These are phyloP conservation scores for Umbilicaria muhlenbergii DNA, from an alignment of 495 filamentous ascomycete species.

Conservation along the genomic window DNA sequence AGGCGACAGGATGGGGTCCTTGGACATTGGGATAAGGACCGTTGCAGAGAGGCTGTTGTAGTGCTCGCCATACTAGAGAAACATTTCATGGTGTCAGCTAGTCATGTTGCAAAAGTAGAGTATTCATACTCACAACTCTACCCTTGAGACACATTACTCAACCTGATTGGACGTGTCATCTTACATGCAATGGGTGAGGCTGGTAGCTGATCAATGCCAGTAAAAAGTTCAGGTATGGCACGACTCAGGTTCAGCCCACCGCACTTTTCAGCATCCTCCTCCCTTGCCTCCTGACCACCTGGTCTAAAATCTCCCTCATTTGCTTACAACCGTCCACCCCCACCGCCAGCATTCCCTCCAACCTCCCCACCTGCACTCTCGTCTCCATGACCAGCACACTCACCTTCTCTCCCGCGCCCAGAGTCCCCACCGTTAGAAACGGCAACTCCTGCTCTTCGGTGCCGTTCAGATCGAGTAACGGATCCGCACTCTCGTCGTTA, in stretches of 20 bases:
- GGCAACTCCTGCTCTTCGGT: constrained; percentile 85
- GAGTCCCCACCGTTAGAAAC: constrained; percentile 68
- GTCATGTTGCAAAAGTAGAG: too few relatives aligned
- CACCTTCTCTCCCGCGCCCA: constrained; percentile 58
- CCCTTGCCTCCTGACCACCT: constrained; percentile 50
- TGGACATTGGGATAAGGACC: too few relatives aligned
- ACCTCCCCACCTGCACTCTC: constrained; percentile 52
- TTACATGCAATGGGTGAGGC: too few relatives aligned
- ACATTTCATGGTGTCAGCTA: too few relatives aligned
- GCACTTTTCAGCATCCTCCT: constrained; percentile 46
- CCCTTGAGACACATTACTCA: too few relatives aligned
- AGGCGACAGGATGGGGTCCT: not conserved
- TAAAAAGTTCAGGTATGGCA: too few relatives aligned
- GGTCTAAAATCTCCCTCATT: constrained; percentile 61
- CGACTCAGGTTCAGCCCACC: constrained; percentile 9
- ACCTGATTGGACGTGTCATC: too few relatives aligned
- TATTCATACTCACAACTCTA: too few relatives aligned
- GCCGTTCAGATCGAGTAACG: constrained; percentile 72
- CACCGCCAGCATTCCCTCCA: constrained; percentile 85
- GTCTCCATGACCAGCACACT: constrained; percentile 72
- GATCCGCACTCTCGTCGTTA: constrained; percentile 56
- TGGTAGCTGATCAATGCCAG: too few relatives aligned
- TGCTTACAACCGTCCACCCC: constrained; percentile 85
- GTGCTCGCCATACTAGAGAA: too few relatives aligned
- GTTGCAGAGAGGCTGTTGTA: too few relatives aligned